Conservation (phyloP, 2,329 filamentous ascomycete species). For the Colletotrichum orchidophilum region DNA sequence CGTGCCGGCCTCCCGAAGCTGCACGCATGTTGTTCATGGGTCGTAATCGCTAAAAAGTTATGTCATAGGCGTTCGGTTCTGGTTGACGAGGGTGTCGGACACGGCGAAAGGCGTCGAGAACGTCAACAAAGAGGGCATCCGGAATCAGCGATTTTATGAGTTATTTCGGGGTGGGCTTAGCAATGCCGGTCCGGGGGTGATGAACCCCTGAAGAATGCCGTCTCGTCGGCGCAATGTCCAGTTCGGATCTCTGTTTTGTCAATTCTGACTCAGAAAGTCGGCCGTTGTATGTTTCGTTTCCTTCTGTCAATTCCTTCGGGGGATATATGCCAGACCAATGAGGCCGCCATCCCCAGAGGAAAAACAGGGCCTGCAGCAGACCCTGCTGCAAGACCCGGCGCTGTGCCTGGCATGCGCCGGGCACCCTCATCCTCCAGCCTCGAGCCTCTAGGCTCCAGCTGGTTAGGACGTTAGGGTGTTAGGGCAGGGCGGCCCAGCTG, state of each 20-base stretch:
- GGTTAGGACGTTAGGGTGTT: background rate
- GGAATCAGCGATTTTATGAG: slow-evolving; percentile 32
- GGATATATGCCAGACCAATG: background rate
- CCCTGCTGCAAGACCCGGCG: background rate
- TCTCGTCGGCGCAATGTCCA: slow-evolving; percentile 22
- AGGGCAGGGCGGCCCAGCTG: background rate
- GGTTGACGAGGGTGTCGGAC: slow-evolving; percentile 27
- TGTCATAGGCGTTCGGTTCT: slow-evolving; percentile 20
- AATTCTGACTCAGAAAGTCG: slow-evolving; percentile 31
- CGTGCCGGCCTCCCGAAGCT: background rate
- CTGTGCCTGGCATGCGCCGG: slow-evolving; percentile 1
- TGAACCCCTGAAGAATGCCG: slow-evolving; percentile 18
- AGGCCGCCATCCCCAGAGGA: background rate
- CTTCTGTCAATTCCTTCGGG: slow-evolving; percentile 3
- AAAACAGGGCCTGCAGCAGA: slow-evolving; percentile 12
- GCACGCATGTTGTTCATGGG: slow-evolving; percentile 21
- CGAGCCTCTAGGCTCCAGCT: background rate
- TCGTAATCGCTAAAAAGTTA: slow-evolving; percentile 6
- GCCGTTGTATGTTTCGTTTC: slow-evolving; percentile 25
- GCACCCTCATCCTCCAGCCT: background rate
- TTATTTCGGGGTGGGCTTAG: slow-evolving; percentile 31
- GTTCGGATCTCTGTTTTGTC: slow-evolving; percentile 22
- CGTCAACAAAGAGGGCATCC: slow-evolving; percentile 26
- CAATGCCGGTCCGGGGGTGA: slow-evolving; percentile 14
- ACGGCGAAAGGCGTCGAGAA: slow-evolving; percentile 19